Percentiles rank a stretch among this genome's conserved stretches.
These are phyloP conservation scores for Fusarium globosum DNA, from an alignment of 2,329 filamentous ascomycete species.

Conservation along the genomic window DNA sequence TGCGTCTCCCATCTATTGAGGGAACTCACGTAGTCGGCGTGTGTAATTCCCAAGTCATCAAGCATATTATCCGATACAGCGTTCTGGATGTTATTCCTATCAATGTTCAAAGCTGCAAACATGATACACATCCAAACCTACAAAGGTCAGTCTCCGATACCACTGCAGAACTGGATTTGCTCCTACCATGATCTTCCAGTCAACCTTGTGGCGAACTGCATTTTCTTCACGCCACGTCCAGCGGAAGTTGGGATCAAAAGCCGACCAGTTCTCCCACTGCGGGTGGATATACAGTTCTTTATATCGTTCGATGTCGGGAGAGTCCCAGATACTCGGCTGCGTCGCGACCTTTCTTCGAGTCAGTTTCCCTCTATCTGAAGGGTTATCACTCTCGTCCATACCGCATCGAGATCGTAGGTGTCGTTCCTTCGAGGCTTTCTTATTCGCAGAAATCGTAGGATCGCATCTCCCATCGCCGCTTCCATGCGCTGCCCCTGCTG, in stretches of 20 bases:
- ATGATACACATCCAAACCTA: conserved; percentile 45
- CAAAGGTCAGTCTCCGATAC: background rate
- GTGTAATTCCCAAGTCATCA: conserved; percentile 41
- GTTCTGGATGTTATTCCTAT: conserved; percentile 52
- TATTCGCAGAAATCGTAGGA: conserved; percentile 49
- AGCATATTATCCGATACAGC: conserved; percentile 53
- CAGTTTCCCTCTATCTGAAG: too few species aligned
- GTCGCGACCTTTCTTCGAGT: conserved; percentile 46
- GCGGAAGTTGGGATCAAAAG: conserved; percentile 50
- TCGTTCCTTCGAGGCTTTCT: conserved; percentile 46
- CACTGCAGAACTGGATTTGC: fast-evolving
- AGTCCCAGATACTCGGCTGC: conserved; percentile 53
- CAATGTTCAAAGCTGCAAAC: conserved; percentile 50
- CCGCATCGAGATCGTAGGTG: conserved; percentile 42
- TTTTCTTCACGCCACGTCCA: conserved; percentile 52
- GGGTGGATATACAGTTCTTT: conserved; percentile 51
- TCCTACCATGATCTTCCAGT: conserved; percentile 53
- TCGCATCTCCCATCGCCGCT: conserved; percentile 46
- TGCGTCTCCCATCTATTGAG: fast-evolving
- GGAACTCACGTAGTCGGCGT: conserved; percentile 8
- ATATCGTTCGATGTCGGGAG: conserved; percentile 50
- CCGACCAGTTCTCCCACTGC: conserved; percentile 51
- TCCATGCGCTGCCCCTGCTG: conserved; percentile 46
- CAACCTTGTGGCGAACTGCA: conserved; percentile 48
- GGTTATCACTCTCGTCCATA: background rate